Conservation (phyloP, 148 eudicot species). For the Vaccinium corymbosum region DNA sequence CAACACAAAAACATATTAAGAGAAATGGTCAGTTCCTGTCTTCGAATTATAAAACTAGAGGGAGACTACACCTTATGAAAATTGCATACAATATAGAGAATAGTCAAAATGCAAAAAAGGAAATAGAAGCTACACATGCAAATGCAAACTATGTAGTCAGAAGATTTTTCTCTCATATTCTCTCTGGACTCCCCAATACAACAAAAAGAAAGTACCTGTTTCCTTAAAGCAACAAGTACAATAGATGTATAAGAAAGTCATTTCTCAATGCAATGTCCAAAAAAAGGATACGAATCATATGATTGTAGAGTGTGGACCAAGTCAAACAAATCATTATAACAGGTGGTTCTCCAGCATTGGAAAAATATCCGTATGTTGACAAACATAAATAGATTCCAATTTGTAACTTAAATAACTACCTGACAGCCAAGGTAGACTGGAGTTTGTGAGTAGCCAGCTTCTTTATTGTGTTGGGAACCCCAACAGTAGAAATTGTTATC, state of each 20-base stretch:
- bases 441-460: slow-evolving; percentile 89
- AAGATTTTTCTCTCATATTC: background rate
- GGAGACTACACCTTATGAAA: background rate
- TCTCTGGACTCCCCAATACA: background rate
- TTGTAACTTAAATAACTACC: slow-evolving; percentile 30
- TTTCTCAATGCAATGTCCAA: background rate
- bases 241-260: background rate
- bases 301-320: background rate
- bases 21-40: background rate
- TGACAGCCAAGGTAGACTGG: slow-evolving; percentile 96
- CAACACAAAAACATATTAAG: background rate
- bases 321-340: background rate
- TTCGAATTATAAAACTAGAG: background rate
- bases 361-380: background rate
- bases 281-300: background rate
- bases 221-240: background rate
- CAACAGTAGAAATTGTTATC: slow-evolving; percentile 97
- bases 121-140: background rate
- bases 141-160: background rate
- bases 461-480: slow-evolving; percentile 94
- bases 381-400: background rate
- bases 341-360: background rate
- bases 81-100: background rate
- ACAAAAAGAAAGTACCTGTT: background rate
- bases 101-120: background rate